Evolutionary conservation across 164 flowering plant species (phyloP).

Genomic region (Dillenia suffruticosa): DNA sequence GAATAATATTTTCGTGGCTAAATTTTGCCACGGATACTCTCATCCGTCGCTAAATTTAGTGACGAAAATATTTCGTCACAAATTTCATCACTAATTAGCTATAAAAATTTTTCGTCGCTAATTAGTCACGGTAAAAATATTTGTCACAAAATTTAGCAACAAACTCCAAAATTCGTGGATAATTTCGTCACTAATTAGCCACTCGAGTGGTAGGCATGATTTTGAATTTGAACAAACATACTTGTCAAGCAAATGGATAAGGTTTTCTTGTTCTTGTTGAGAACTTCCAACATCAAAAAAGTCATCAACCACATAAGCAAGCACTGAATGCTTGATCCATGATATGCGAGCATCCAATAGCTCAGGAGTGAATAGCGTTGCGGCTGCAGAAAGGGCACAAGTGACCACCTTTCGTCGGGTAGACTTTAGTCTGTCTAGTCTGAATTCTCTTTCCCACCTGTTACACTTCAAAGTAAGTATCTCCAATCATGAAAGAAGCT

Average conservation of each 20-base stretch:
- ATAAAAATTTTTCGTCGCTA: no score
- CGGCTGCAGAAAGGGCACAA: conserved; percentile 22
- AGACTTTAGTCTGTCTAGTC: conserved; percentile 5
- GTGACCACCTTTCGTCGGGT: conserved; percentile 1
- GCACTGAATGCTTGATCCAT: conserved; percentile 31
- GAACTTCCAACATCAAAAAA: conserved; percentile 40
- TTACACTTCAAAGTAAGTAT: no score
- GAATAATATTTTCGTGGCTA: no score
- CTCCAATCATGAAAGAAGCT: no score
- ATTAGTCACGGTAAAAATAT: no score
- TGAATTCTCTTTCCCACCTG: conserved; percentile 3
- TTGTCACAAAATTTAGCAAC: no score
- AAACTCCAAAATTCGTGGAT: no score
- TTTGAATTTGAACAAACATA: conserved; percentile 3
- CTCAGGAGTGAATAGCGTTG: conserved; percentile 26
- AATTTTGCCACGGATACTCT: no score
- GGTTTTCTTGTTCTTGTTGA: conserved; percentile 26
- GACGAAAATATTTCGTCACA: no score
- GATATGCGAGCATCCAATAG: conserved; percentile 28
- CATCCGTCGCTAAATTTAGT: no score
- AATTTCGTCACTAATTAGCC: no score
- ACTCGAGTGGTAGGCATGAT: not conserved
- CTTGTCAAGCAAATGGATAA: conserved; percentile 28
- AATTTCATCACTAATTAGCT: no score
- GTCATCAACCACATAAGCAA: conserved; percentile 33